Conservation (phyloP, 2,329 filamentous ascomycete genomes). For the Penicillium corylophilum region DNA sequence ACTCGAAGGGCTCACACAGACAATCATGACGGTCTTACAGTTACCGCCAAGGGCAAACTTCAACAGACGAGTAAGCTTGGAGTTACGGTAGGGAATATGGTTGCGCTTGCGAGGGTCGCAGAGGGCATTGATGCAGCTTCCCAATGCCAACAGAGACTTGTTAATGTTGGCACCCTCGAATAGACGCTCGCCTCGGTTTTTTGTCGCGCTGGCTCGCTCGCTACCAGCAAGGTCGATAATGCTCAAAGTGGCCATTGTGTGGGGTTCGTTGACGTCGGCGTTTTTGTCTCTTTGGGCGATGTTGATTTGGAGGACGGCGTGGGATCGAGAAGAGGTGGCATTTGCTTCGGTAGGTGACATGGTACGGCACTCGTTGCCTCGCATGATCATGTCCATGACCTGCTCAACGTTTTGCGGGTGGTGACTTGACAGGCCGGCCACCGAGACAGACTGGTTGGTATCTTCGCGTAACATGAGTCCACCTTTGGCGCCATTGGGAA, state of each 20-base stretch:
- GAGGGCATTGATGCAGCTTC: conserved; percentile 96
- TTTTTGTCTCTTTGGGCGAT: conserved; percentile 92
- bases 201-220: conserved; percentile 92
- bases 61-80: conserved; percentile 88
- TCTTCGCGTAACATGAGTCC: conserved; percentile 93
- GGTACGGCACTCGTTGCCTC: conserved; percentile 89
- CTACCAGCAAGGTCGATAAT: conserved; percentile 98
- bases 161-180: conserved; percentile 98
- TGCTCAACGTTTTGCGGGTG: conserved; percentile 87
- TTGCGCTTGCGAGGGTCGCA: conserved; percentile 90
- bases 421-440: conserved; percentile 86
- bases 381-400: conserved; percentile 99
- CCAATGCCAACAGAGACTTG: conserved; percentile 90
- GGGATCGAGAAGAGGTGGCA: conserved; percentile 93
- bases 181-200: conserved; percentile 88
- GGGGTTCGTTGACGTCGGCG: conserved; percentile 85
- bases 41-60: conserved; percentile 98
- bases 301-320: conserved; percentile 97
- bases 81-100: conserved; percentile 96
- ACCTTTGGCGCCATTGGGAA: conserved; percentile 78
- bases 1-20: conserved; percentile 94
- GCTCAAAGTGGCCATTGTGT: conserved; percentile 96
- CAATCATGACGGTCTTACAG: conserved; percentile 99
- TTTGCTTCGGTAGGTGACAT: conserved; percentile 97
- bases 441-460: conserved; percentile 86